These are phyloP conservation scores for Sporisorium exsertum DNA, from an alignment of 1,284 basidiomycete genomes.

Conservation along the genomic window DNA sequence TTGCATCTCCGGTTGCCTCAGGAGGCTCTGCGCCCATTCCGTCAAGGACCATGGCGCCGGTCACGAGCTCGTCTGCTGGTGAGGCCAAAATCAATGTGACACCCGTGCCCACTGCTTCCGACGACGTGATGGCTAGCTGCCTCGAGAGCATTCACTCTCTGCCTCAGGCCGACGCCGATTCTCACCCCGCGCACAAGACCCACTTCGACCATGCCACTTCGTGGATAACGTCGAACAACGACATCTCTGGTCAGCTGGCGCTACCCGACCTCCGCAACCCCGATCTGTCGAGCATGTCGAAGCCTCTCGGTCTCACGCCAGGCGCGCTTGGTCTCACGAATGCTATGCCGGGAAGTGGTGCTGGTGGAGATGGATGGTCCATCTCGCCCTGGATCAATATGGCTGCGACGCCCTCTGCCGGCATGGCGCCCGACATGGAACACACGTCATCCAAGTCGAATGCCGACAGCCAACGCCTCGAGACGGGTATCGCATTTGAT, in stretches of 20 bases:
- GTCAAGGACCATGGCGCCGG: slow-evolving; percentile 14
- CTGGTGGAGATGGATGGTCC: slow-evolving; percentile 42
- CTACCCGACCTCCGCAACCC: slow-evolving; percentile 29
- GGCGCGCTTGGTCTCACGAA: slow-evolving; percentile 33
- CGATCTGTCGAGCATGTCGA: slow-evolving; percentile 24
- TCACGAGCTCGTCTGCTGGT: not conserved
- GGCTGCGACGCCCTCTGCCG: slow-evolving; percentile 24
- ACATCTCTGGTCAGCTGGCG: slow-evolving; percentile 24
- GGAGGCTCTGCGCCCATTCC: slow-evolving; percentile 16
- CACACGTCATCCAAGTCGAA: slow-evolving; percentile 1
- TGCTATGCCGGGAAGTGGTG: slow-evolving; percentile 17
- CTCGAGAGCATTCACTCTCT: slow-evolving; percentile 45
- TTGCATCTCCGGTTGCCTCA: slow-evolving; percentile 14
- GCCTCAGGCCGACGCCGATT: slow-evolving; percentile 13
- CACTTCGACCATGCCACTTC: slow-evolving; percentile 19
- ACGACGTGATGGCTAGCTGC: slow-evolving; percentile 39
- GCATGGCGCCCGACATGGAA: slow-evolving; percentile 16
- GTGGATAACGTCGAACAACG: slow-evolving; percentile 30
- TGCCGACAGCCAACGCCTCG: slow-evolving; percentile 14
- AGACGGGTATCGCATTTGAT: slow-evolving; percentile 19
- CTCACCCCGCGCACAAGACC: not conserved
- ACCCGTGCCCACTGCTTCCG: slow-evolving; percentile 5
- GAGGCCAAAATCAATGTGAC: not conserved
- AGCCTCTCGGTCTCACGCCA: slow-evolving; percentile 37
- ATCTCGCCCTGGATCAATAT: slow-evolving; percentile 54